These are phyloP conservation scores for Fereydounia khargensis DNA, from an alignment of 1,284 basidiomycete genomes.

Conservation along the genomic window DNA sequence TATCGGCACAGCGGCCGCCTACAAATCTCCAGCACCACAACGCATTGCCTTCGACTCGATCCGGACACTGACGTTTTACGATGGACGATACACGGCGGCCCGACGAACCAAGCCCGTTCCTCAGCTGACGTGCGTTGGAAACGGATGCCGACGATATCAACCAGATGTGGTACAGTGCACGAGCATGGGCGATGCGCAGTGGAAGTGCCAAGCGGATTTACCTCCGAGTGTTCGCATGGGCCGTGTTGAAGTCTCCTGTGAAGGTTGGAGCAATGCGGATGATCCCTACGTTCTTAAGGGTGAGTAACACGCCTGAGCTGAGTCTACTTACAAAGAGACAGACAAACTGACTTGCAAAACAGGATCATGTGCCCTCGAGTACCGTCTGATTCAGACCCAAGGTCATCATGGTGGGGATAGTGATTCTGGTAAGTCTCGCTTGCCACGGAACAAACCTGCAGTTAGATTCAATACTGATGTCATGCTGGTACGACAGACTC, in stretches of 20 bases:
- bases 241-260: slow-evolving; percentile 77
- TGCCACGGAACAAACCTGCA: no score
- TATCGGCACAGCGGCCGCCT: no score
- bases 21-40: no score
- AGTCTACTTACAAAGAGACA: neutral
- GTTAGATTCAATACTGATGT: no score
- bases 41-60: slow-evolving; percentile 59
- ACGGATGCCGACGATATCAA: slow-evolving; percentile 70
- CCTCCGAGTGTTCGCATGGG: slow-evolving; percentile 78
- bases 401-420: no score
- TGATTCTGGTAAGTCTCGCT: no score
- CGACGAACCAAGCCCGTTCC: slow-evolving; percentile 69
- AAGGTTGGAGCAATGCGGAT: slow-evolving; percentile 77
- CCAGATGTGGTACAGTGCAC: slow-evolving; percentile 83
- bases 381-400: slow-evolving; percentile 5
- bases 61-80: slow-evolving; percentile 75
- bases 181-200: slow-evolving; percentile 67
- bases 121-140: slow-evolving; percentile 78
- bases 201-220: slow-evolving; percentile 79
- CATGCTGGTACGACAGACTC: no score
- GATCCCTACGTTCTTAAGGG: slow-evolving; percentile 82
- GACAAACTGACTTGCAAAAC: neutral
- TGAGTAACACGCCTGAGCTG: slow-evolving; percentile 42
- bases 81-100: slow-evolving; percentile 66
- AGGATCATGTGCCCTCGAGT: slow-evolving; percentile 32